phyloP scores from a whole-genome alignment of 2,329 filamentous ascomycete genomes.

The Ophiostoma sp. region DNA sequence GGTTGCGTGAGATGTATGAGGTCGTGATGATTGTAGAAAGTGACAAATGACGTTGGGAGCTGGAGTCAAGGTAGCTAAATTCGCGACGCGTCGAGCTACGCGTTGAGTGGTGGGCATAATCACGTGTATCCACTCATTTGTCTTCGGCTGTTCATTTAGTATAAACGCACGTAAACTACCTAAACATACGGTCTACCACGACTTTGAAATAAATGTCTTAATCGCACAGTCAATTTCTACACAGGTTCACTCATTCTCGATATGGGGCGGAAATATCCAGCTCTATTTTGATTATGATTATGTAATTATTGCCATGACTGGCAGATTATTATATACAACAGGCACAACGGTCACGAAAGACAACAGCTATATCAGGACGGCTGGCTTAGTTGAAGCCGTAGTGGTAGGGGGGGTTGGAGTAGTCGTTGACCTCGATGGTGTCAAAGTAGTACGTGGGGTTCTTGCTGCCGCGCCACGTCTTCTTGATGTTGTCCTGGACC shows the following conservation, averaged over 20 bases:
- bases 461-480: conserved; percentile 29
- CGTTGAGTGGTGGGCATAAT: conserved; percentile 20
- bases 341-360: background rate
- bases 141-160: conserved; percentile 28
- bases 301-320: background rate
- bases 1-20: background rate
- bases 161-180: background rate
- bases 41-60: conserved; percentile 27
- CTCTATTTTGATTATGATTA: background rate
- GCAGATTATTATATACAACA: background rate
- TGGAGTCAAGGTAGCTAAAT: conserved; percentile 26
- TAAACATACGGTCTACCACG: background rate
- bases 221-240: background rate
- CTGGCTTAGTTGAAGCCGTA: conserved; percentile 25
- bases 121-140: background rate
- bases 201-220: background rate
- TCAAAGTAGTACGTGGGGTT: conserved; percentile 31
- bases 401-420: conserved; percentile 30
- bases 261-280: background rate
- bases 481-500: conserved; percentile 28
- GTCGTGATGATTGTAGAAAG: background rate
- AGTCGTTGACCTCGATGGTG: conserved; percentile 31
- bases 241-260: too few relatives aligned
- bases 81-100: conserved; percentile 21
- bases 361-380: background rate